These are phyloP conservation scores for Debaryomyces psychrophilus DNA, from an alignment of 1,139 yeast genomes.

Conservation along the genomic window DNA sequence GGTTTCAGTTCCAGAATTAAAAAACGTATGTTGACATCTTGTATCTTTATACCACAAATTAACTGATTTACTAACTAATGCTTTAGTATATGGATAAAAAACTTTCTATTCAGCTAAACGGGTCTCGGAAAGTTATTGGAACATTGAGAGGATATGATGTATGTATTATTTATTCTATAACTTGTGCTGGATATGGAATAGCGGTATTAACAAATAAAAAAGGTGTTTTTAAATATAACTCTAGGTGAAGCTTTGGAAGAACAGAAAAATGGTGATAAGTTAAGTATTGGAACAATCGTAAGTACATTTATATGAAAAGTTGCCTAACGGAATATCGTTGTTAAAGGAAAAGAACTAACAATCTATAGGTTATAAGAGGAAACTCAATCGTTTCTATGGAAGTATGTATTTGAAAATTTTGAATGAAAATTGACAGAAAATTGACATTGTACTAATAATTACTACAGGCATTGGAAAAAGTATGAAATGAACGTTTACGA, in stretches of 20 bases:
- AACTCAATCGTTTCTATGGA: constrained; percentile 63
- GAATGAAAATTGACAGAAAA: not conserved
- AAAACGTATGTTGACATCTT: constrained; percentile 38
- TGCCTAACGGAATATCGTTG: too few species aligned
- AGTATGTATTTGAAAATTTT: constrained; percentile 33
- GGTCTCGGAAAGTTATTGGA: constrained; percentile 73
- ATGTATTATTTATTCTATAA: constrained; percentile 22
- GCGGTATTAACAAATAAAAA: constrained; percentile 22
- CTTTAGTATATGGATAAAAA: constrained; percentile 74
- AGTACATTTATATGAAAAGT: too few species aligned
- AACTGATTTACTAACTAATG: constrained; percentile 26
- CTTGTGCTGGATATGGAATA: not conserved
- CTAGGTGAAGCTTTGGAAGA: constrained; percentile 75
- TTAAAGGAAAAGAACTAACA: constrained; percentile 29
- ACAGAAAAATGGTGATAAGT: constrained; percentile 49
- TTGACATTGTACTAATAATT: constrained; percentile 22
- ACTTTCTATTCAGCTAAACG: constrained; percentile 70
- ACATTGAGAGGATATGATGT: constrained; percentile 78
- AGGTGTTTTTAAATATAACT: constrained; percentile 71
- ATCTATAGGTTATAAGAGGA: constrained; percentile 53
- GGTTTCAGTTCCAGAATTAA: constrained; percentile 70
- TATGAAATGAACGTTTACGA: constrained; percentile 15
- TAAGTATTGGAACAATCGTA: constrained; percentile 59
- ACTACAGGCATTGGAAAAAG: constrained; percentile 33
- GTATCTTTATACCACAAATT: not conserved